phyloP scores from a whole-genome alignment of 805 yeast species.

The Monosporozyma servazzii region DNA sequence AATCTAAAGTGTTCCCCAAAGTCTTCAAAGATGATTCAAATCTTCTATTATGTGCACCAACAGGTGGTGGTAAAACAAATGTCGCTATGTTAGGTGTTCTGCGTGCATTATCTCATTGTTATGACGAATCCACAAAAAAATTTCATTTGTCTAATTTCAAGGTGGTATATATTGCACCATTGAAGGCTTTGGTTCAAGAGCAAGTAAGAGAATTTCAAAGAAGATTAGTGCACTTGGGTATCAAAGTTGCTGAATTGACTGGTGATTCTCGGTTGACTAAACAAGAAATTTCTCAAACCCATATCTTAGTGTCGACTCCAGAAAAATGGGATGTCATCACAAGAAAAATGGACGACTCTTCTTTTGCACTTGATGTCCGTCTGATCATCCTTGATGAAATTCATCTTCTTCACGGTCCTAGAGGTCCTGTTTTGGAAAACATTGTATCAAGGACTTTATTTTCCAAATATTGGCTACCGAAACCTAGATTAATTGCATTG shows the following conservation, averaged over 20 bases:
- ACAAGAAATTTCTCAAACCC: constrained; percentile 69
- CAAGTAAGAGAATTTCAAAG: constrained; percentile 81
- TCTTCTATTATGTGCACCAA: constrained; percentile 86
- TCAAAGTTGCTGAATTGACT: constrained; percentile 75
- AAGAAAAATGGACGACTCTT: constrained; percentile 62
- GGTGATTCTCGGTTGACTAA: constrained; percentile 79
- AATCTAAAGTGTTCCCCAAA: constrained; percentile 69
- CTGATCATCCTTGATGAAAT: constrained; percentile 84
- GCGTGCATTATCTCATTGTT: constrained; percentile 46
- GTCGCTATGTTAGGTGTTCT: constrained; percentile 82
- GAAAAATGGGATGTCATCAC: constrained; percentile 97
- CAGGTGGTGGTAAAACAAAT: constrained; percentile 98
- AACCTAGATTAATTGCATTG: constrained; percentile 68
- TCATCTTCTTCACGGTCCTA: constrained; percentile 82
- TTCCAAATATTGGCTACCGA: constrained; percentile 32
- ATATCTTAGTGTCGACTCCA: constrained; percentile 84
- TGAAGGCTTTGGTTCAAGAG: constrained; percentile 91
- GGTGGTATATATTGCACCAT: constrained; percentile 83
- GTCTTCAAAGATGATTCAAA: constrained; percentile 69
- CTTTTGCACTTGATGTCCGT: constrained; percentile 54
- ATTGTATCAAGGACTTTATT: constrained; percentile 70
- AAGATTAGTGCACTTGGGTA: constrained; percentile 53
- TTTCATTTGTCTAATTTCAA: constrained; percentile 51
- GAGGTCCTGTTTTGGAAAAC: constrained; percentile 91
- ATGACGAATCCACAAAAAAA: constrained; percentile 39